These are phyloP conservation scores for Kluyveromyces wickerhamii DNA, from an alignment of 805 yeast genomes.

Conservation along the genomic window DNA sequence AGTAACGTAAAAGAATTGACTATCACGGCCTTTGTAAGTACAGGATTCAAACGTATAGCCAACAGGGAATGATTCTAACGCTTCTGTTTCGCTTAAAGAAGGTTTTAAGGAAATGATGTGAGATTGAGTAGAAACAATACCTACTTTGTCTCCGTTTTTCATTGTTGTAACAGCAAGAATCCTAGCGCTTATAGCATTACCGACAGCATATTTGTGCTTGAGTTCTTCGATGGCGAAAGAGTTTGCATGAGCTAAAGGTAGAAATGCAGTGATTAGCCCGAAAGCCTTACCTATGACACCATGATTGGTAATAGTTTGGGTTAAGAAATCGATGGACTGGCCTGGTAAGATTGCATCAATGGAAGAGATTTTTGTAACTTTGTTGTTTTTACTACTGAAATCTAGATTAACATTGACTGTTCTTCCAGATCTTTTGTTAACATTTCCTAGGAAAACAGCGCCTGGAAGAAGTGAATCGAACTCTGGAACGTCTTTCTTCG, in stretches of 20 bases:
- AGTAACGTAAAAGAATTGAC: slow-evolving; percentile 47
- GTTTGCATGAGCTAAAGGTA: slow-evolving; percentile 59
- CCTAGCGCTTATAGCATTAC: slow-evolving; percentile 62
- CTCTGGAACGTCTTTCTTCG: slow-evolving; percentile 54
- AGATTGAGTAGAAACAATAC: slow-evolving; percentile 53
- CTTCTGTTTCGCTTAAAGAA: slow-evolving; percentile 20
- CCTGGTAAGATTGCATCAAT: slow-evolving; percentile 85
- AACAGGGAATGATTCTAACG: slow-evolving; percentile 61
- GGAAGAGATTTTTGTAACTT: slow-evolving; percentile 52
- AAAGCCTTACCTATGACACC: slow-evolving; percentile 70
- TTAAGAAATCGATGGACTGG: slow-evolving; percentile 61
- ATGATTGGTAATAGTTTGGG: slow-evolving; percentile 46
- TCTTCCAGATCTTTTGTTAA: slow-evolving; percentile 40
- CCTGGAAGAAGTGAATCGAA: slow-evolving; percentile 43
- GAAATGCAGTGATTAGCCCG: slow-evolving; percentile 67
- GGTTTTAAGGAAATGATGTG: slow-evolving; percentile 34
- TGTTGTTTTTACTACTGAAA: slow-evolving; percentile 37
- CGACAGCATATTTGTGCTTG: slow-evolving; percentile 58
- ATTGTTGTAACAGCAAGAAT: slow-evolving; percentile 53
- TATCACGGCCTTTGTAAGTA: slow-evolving; percentile 52
- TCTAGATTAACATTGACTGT: slow-evolving; percentile 47
- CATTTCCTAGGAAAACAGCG: slow-evolving; percentile 56
- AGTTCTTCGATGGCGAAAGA: slow-evolving; percentile 38
- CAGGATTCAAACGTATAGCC: slow-evolving; percentile 57
- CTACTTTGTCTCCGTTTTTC: slow-evolving; percentile 45